phyloP scores from a whole-genome alignment of 257 asterid genomes.

The Plantago major region DNA sequence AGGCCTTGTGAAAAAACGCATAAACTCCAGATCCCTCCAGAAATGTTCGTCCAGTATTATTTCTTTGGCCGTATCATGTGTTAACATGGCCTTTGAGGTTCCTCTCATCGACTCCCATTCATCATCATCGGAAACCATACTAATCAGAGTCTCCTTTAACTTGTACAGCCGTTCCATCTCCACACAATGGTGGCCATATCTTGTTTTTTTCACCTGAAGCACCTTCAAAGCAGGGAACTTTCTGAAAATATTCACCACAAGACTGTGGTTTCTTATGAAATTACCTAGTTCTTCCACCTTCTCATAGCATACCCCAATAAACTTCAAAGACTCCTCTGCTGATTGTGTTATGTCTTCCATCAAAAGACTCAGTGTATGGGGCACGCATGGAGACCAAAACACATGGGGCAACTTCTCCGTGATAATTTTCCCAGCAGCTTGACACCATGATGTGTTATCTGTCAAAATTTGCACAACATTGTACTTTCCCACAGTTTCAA shows the following conservation, averaged over 20 bases:
- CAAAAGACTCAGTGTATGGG: constrained; percentile 1
- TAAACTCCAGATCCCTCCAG: constrained; percentile 6
- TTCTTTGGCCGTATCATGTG: constrained; percentile 4
- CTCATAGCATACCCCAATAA: constrained; percentile 8
- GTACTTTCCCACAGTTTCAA: constrained; percentile 10
- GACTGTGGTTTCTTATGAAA: constrained; percentile 13
- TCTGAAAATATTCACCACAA: constrained; percentile 5
- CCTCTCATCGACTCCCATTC: constrained; percentile 13
- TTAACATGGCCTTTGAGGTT: constrained; percentile 1
- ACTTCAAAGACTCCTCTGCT: not conserved
- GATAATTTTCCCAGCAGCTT: not conserved
- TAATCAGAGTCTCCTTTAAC: not conserved
- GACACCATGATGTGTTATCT: not conserved
- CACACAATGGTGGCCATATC: constrained; percentile 5
- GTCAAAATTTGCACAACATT: constrained; percentile 10
- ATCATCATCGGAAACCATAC: constrained; percentile 2
- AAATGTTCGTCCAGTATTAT: constrained; percentile 8
- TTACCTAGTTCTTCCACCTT: constrained; percentile 8
- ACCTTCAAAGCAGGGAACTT: constrained; percentile 8
- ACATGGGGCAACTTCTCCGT: not conserved
- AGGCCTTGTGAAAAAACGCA: not conserved
- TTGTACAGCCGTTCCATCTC: not conserved
- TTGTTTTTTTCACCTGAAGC: constrained; percentile 11
- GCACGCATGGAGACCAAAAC: not conserved
- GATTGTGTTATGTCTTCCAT: not conserved